Evolutionary conservation across 2,329 filamentous ascomycete genomes (phyloP).

Genomic region (Ilyonectria sp.): DNA sequence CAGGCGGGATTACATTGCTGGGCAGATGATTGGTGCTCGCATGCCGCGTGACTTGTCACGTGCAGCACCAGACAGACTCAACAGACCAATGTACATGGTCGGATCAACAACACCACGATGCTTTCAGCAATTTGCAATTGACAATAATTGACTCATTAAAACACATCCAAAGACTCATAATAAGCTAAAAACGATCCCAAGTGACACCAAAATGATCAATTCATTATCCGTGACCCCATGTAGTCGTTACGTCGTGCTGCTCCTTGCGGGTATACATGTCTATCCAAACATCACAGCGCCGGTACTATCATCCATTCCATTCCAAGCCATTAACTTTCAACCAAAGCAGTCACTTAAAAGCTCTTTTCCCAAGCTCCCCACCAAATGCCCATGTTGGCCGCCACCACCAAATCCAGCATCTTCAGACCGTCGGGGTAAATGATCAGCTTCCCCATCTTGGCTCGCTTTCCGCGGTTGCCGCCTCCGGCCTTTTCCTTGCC

Average conservation of each 20-base stretch:
- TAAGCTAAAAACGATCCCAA: neutral
- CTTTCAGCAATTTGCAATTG: slow-evolving; percentile 7
- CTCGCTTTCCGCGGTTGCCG: slow-evolving; percentile 86
- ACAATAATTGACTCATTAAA: neutral
- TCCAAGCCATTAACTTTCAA: slow-evolving; percentile 18
- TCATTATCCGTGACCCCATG: slow-evolving; percentile 24
- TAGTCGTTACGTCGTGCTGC: slow-evolving; percentile 32
- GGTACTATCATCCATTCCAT: slow-evolving; percentile 37
- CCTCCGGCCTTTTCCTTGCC: slow-evolving; percentile 89
- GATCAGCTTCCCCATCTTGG: slow-evolving; percentile 94
- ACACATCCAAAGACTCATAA: neutral
- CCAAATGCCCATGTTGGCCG: slow-evolving; percentile 93
- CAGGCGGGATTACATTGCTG: slow-evolving; percentile 60
- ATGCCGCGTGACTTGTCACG: slow-evolving; percentile 49
- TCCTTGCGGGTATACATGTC: slow-evolving; percentile 34
- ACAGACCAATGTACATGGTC: slow-evolving; percentile 11
- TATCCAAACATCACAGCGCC: slow-evolving; percentile 28
- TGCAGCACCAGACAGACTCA: slow-evolving; percentile 34
- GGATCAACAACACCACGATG: neutral
- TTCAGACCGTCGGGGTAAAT: slow-evolving; percentile 91
- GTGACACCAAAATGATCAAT: slow-evolving; percentile 6
- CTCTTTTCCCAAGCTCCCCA: slow-evolving; percentile 87
- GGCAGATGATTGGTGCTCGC: slow-evolving; percentile 54
- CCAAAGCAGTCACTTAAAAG: slow-evolving; percentile 48
- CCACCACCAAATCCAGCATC: slow-evolving; percentile 94